phyloP scores from a whole-genome alignment of 2,329 filamentous ascomycete genomes.

The Penicillium sp. region DNA sequence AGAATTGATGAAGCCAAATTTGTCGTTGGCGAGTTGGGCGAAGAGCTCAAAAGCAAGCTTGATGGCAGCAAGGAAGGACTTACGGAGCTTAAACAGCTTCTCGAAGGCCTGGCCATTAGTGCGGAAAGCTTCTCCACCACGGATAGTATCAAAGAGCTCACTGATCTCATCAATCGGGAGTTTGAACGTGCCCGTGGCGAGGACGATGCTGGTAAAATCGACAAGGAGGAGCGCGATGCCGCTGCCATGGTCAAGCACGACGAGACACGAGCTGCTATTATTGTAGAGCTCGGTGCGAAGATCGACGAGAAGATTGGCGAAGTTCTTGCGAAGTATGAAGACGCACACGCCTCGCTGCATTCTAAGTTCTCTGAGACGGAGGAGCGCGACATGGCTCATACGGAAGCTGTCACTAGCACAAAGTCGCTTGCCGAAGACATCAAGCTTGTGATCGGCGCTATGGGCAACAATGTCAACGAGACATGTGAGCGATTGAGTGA shows the following conservation, averaged over 20 bases:
- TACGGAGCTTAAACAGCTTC: constrained; percentile 50
- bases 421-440: constrained; percentile 82
- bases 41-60: constrained; percentile 68
- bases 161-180: constrained; percentile 70
- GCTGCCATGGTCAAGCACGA: constrained; percentile 55
- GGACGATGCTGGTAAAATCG: constrained; percentile 74
- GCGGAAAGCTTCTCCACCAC: constrained; percentile 43
- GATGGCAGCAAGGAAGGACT: constrained; percentile 67
- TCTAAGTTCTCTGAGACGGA: constrained; percentile 68
- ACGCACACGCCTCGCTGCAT: constrained; percentile 68
- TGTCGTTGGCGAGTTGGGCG: constrained; percentile 71
- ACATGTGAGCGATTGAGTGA: constrained; percentile 80
- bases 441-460: constrained; percentile 75
- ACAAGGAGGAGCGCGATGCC: constrained; percentile 59
- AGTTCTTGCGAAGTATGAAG: constrained; percentile 80
- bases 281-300: constrained; percentile 51
- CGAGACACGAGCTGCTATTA: constrained; percentile 51
- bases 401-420: constrained; percentile 66
- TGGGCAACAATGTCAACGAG: constrained; percentile 73
- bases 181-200: constrained; percentile 80
- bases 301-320: constrained; percentile 74
- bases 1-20: constrained; percentile 72
- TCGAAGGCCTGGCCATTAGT: constrained; percentile 63
- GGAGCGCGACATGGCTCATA: constrained; percentile 64
- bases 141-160: constrained; percentile 64